phyloP scores from a whole-genome alignment of 2,329 filamentous ascomycete species.

The Penicillium sumatraense region DNA sequence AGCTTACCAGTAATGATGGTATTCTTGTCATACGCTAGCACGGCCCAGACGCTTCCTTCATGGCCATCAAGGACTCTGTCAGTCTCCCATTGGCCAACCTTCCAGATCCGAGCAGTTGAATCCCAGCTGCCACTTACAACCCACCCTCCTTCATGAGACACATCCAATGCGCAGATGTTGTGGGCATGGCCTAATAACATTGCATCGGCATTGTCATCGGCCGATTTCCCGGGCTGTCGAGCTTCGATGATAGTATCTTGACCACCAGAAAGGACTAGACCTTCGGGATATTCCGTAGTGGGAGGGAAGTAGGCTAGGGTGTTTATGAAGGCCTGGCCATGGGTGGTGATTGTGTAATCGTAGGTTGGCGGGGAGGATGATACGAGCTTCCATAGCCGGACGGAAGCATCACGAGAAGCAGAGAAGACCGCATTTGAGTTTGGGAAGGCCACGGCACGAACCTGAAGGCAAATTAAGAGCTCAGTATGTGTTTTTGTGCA shows the following conservation, averaged over 20 bases:
- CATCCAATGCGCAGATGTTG: constrained; percentile 87
- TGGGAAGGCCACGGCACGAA: constrained; percentile 83
- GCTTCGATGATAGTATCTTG: constrained; percentile 94
- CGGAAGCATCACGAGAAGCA: constrained; percentile 88
- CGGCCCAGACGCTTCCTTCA: constrained; percentile 85
- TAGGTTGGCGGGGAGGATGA: constrained; percentile 70
- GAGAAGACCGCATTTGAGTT: constrained; percentile 74
- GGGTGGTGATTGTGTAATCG: constrained; percentile 76
- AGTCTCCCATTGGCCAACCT: constrained; percentile 81
- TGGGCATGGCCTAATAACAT: constrained; percentile 83
- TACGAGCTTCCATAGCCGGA: constrained; percentile 79
- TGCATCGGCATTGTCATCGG: constrained; percentile 79
- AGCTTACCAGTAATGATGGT: constrained; percentile 73
- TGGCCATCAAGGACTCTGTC: constrained; percentile 75
- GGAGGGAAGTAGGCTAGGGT: constrained; percentile 77
- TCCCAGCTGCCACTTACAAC: constrained; percentile 96
- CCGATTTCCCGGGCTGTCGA: constrained; percentile 68
- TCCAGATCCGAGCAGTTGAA: constrained; percentile 83
- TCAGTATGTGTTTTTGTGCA: constrained; percentile 63
- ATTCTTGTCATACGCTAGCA: constrained; percentile 77
- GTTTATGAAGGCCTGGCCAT: constrained; percentile 87
- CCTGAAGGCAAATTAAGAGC: constrained; percentile 64
- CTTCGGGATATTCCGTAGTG: constrained; percentile 70
- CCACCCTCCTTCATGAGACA: constrained; percentile 71
- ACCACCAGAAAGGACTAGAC: constrained; percentile 83